Percentiles rank a stretch among this genome's conserved stretches.
These are phyloP conservation scores for Tolypocladium inflatum DNA, from an alignment of 2,329 filamentous ascomycete genomes.

Conservation along the genomic window DNA sequence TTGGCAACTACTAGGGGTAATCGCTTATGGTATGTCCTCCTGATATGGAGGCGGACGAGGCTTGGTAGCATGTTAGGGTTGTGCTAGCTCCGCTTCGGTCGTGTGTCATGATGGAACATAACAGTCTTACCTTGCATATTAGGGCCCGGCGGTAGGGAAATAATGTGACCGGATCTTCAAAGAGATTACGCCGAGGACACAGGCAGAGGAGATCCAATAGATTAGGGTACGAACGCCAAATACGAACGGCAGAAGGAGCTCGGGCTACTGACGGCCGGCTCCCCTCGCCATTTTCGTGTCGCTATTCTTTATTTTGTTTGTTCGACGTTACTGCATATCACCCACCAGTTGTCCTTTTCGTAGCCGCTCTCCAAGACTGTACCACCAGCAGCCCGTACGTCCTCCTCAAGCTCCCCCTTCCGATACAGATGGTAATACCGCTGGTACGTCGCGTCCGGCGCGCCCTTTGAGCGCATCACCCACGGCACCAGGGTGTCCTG, in stretches of 20 bases:
- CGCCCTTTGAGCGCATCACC: constrained; percentile 51
- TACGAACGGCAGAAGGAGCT: background rate
- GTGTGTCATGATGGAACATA: background rate
- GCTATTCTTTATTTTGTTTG: background rate
- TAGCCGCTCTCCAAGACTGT: constrained; percentile 72
- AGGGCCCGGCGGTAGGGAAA: background rate
- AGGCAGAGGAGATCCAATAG: background rate
- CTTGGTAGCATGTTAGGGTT: background rate
- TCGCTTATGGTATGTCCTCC: background rate
- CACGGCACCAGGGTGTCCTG: constrained; percentile 96
- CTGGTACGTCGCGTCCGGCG: constrained; percentile 55
- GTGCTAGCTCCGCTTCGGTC: background rate
- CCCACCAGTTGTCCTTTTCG: constrained; percentile 99
- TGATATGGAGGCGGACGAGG: background rate
- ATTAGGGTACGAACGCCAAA: background rate
- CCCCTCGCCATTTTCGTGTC: background rate
- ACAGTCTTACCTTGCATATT: background rate
- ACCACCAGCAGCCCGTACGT: constrained; percentile 67
- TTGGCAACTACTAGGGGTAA: background rate
- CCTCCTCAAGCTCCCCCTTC: constrained; percentile 75
- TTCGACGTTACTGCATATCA: constrained; percentile 37
- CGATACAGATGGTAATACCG: constrained; percentile 92
- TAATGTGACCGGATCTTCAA: background rate
- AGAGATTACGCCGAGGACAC: no score
- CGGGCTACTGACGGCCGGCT: background rate